These are phyloP conservation scores for Rhizomucor pusillus DNA, from an alignment of 371 early-diverging fungal species.

Conservation along the genomic window DNA sequence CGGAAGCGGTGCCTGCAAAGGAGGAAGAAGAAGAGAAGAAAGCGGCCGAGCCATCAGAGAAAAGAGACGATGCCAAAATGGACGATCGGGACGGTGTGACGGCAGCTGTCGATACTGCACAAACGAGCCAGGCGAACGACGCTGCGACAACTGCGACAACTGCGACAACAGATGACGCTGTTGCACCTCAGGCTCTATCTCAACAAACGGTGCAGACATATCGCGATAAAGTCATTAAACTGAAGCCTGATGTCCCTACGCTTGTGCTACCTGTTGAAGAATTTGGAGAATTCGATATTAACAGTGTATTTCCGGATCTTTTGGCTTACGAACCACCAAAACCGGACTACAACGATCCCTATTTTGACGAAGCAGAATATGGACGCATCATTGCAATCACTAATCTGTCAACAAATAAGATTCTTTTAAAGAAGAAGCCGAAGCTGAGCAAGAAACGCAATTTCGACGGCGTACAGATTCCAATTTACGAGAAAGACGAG, in stretches of 20 bases:
- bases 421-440: slow-evolving; percentile 37
- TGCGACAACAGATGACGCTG: background rate
- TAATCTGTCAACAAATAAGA: slow-evolving; percentile 39
- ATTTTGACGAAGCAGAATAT: slow-evolving; percentile 43
- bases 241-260: slow-evolving; percentile 15
- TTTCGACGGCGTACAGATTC: slow-evolving; percentile 27
- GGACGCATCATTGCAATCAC: slow-evolving; percentile 37
- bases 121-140: background rate
- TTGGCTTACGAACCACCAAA: slow-evolving; percentile 49
- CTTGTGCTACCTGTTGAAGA: slow-evolving; percentile 17
- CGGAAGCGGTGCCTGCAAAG: slow-evolving; percentile 2
- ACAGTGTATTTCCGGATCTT: slow-evolving; percentile 43
- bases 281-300: slow-evolving; percentile 25
- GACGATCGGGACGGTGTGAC: background rate
- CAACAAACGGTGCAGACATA: slow-evolving; percentile 11
- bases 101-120: background rate
- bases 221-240: slow-evolving; percentile 8
- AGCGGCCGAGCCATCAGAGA: too few species aligned
- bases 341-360: slow-evolving; percentile 44
- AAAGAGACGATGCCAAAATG: background rate
- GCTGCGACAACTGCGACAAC: background rate
- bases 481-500: slow-evolving; percentile 25
- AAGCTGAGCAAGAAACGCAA: slow-evolving; percentile 42
- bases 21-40: background rate
- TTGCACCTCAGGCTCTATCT: background rate